Conservation (phyloP, 2,329 filamentous ascomycete species). For the Colletotrichum musicola region DNA sequence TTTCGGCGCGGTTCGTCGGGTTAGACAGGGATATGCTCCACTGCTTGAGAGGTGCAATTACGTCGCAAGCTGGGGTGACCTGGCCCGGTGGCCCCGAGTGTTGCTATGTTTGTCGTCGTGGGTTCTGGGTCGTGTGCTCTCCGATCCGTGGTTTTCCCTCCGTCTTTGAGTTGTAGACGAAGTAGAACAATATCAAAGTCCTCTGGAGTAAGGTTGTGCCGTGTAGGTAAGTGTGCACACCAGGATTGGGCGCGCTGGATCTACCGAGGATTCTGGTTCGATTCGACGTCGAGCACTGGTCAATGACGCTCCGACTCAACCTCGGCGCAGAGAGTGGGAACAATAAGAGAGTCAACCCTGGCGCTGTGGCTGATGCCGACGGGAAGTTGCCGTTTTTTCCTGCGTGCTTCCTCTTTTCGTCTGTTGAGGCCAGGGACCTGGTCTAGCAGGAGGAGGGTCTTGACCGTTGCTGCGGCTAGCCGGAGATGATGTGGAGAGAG, state of each 20-base stretch:
- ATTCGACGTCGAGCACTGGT: background rate
- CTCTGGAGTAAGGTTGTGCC: too few relatives aligned
- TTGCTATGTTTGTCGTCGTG: background rate
- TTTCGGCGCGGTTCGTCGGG: constrained; percentile 26
- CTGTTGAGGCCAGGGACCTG: constrained; percentile 15
- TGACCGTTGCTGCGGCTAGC: constrained; percentile 29
- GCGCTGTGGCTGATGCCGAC: constrained; percentile 19
- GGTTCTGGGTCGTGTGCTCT: constrained; percentile 25
- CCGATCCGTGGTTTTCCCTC: background rate
- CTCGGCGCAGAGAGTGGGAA: constrained; percentile 6
- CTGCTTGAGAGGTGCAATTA: constrained; percentile 26
- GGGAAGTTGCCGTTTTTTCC: constrained; percentile 8
- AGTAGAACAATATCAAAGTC: too few relatives aligned
- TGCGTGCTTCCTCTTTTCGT: constrained; percentile 22
- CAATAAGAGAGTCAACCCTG: constrained; percentile 7
- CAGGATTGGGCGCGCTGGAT: background rate
- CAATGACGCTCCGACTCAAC: background rate
- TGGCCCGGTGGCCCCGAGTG: constrained; percentile 5
- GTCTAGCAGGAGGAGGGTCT: constrained; percentile 30
- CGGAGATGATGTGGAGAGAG: constrained; percentile 38
- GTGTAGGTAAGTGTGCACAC: too few relatives aligned
- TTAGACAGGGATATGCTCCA: constrained; percentile 27
- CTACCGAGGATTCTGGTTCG: background rate
- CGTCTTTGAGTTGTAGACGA: background rate
- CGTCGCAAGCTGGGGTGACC: constrained; percentile 22